Conservation (phyloP, 2,329 filamentous ascomycete species). For the Magnaporthiopsis rhizophila region DNA sequence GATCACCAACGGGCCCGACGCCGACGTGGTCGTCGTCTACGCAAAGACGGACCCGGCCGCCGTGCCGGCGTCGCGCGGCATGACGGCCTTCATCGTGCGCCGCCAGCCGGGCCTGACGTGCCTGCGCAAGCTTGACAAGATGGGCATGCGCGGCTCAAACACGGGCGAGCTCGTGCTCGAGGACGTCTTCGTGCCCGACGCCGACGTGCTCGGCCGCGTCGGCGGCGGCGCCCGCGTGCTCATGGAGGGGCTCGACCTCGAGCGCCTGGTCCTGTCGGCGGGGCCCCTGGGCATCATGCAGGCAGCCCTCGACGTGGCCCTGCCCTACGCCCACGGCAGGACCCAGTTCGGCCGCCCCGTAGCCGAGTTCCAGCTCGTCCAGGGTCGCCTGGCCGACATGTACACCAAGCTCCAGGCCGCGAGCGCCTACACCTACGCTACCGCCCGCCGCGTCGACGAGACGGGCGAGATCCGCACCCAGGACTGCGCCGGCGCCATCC, state of each 20-base stretch:
- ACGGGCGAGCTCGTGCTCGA: constrained; percentile 93
- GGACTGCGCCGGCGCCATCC: constrained; percentile 88
- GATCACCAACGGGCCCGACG: constrained; percentile 97
- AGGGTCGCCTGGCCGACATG: constrained; percentile 93
- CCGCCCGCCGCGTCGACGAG: constrained; percentile 74
- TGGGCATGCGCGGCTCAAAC: constrained; percentile 96
- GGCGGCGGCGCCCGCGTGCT: constrained; percentile 82
- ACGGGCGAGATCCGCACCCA: constrained; percentile 66
- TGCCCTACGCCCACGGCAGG: constrained; percentile 83
- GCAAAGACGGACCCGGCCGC: constrained; percentile 81
- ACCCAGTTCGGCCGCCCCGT: constrained; percentile 84
- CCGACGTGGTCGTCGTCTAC: constrained; percentile 91
- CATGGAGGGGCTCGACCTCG: constrained; percentile 94
- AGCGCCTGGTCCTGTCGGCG: constrained; percentile 83
- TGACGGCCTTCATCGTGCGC: constrained; percentile 90
- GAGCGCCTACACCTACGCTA: constrained; percentile 78
- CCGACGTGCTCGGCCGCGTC: constrained; percentile 71
- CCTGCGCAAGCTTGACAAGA: constrained; percentile 88
- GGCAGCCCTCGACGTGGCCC: constrained; percentile 71
- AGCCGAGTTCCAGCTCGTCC: constrained; percentile 85
- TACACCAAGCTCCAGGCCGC: constrained; percentile 86
- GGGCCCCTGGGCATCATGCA: constrained; percentile 95
- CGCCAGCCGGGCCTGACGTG: constrained; percentile 72
- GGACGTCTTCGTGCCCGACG: constrained; percentile 76
- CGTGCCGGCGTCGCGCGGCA: constrained; percentile 66